Evolutionary conservation across 2,329 filamentous ascomycete species (phyloP).

Genomic region (Cladosporium sp.): DNA sequence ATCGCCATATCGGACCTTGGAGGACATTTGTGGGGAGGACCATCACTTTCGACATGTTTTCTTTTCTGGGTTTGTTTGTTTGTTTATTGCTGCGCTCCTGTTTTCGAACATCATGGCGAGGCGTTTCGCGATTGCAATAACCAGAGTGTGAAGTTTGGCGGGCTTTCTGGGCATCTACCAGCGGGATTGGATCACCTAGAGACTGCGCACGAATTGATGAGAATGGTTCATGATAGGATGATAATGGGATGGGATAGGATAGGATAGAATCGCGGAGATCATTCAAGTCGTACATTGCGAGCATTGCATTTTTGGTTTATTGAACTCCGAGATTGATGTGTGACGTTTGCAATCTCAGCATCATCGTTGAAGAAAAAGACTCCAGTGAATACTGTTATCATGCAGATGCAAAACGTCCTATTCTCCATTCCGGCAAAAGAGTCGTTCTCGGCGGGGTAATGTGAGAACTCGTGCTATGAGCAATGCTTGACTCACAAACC

Average conservation of each 20-base stretch:
- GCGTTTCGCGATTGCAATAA: not conserved
- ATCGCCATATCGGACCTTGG: too few relatives aligned
- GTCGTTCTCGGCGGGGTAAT: too few relatives aligned
- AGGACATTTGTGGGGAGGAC: too few relatives aligned
- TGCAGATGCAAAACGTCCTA: not conserved
- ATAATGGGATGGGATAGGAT: not conserved
- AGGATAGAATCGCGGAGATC: not conserved
- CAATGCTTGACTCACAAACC: too few relatives aligned
- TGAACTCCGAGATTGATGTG: too few relatives aligned
- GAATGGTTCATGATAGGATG: not conserved
- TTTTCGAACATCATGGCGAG: not conserved
- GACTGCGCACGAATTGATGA: not conserved
- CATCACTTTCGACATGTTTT: too few relatives aligned
- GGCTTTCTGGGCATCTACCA: not conserved
- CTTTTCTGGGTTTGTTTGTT: not conserved
- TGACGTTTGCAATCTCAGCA: too few relatives aligned
- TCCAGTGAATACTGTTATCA: too few relatives aligned
- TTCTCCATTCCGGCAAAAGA: too few relatives aligned
- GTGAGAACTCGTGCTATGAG: too few relatives aligned
- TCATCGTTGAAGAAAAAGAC: too few relatives aligned
- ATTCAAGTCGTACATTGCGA: not conserved
- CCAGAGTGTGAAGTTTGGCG: not conserved
- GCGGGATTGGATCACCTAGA: not conserved
- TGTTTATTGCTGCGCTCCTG: not conserved
- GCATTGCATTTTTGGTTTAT: too few relatives aligned